Evolutionary conservation across 2,329 filamentous ascomycete species (phyloP).

Genomic region (Fusarium sp.): DNA sequence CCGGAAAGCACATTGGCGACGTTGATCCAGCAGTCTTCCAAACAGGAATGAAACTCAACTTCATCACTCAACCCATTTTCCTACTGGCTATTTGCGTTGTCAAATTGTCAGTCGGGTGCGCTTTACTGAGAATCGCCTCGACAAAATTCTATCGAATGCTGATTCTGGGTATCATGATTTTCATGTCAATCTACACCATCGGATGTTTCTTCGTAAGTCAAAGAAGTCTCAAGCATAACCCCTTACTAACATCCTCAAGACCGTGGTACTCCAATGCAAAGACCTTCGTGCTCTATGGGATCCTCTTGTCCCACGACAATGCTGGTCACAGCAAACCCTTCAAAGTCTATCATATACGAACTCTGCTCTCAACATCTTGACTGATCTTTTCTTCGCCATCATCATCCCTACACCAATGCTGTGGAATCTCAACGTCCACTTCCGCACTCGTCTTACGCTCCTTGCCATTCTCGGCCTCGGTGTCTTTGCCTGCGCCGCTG

Average conservation of each 20-base stretch:
- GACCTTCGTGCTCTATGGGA: conserved; percentile 62
- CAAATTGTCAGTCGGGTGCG: conserved; percentile 58
- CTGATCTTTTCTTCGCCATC: conserved; percentile 56
- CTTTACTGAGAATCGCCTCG: conserved; percentile 56
- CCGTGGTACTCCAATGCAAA: conserved; percentile 61
- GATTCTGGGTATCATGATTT: conserved; percentile 54
- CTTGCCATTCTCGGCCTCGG: conserved; percentile 58
- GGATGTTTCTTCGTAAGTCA: conserved; percentile 53
- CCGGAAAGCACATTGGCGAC: conserved; percentile 60
- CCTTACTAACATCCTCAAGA: conserved; percentile 42
- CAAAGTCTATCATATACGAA: conserved; percentile 59
- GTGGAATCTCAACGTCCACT: conserved; percentile 57
- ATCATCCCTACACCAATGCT: conserved; percentile 56
- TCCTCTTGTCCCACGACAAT: conserved; percentile 52
- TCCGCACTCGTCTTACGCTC: conserved; percentile 56
- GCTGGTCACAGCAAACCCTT: conserved; percentile 57
- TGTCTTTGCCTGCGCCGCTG: conserved; percentile 58
- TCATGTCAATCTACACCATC: conserved; percentile 52
- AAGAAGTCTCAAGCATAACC: rapidly evolving
- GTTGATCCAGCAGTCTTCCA: conserved; percentile 52
- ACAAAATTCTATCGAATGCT: conserved; percentile 52
- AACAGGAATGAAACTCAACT: conserved; percentile 57
- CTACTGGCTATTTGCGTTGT: conserved; percentile 56
- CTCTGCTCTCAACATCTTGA: conserved; percentile 52
- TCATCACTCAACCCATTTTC: conserved; percentile 59